Evolutionary conservation across 2,329 filamentous ascomycete species (phyloP).

Genomic region (Penicillium crustosum): DNA sequence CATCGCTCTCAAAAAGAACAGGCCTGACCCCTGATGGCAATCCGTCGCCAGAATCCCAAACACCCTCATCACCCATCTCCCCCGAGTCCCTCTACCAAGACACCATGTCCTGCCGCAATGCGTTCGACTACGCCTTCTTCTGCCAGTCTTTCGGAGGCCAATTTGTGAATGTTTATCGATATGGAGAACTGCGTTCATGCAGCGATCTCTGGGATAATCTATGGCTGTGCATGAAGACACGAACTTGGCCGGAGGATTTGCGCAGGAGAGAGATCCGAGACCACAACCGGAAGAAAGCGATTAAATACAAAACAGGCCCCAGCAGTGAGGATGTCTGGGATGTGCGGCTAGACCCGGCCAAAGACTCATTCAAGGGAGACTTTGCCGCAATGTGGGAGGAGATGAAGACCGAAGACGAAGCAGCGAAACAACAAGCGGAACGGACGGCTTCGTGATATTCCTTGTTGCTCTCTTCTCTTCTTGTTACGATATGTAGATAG

Average conservation of each 20-base stretch:
- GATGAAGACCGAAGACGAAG: constrained; percentile 46
- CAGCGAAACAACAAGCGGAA: constrained; percentile 23
- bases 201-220: constrained; percentile 88
- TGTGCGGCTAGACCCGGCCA: constrained; percentile 63
- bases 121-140: constrained; percentile 92
- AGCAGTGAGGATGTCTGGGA: constrained; percentile 93
- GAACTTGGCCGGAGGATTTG: constrained; percentile 59
- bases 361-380: constrained; percentile 49
- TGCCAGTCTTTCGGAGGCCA: constrained; percentile 90
- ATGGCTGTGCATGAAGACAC: constrained; percentile 94
- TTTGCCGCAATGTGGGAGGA: constrained; percentile 44
- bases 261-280: constrained; percentile 62
- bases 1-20: constrained; percentile 13
- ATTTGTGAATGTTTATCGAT: constrained; percentile 87
- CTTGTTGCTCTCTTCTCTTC: neutral
- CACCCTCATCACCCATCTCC: constrained; percentile 44
- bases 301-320: constrained; percentile 65
- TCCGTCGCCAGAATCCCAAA: constrained; percentile 7
- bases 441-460: constrained; percentile 23
- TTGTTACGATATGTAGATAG: constrained; percentile 19
- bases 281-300: constrained; percentile 66
- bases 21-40: constrained; percentile 4
- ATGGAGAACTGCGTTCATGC: constrained; percentile 74
- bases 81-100: constrained; percentile 73
- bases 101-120: constrained; percentile 81